Conservation (phyloP, 192 early-diverging fungal species). For the Endogone sp. region DNA sequence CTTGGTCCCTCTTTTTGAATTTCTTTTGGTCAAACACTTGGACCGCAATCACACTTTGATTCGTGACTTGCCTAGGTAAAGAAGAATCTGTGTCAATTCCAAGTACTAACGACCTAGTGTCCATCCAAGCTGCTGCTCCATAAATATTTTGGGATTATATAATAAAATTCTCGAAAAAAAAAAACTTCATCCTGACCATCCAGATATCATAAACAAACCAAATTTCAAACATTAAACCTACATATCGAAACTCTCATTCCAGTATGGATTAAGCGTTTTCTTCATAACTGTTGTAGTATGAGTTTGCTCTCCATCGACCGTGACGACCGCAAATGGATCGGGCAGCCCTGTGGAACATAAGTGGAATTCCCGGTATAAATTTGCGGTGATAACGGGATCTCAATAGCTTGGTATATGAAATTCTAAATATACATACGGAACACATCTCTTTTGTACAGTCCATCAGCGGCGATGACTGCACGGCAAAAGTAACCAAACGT, state of each 20-base stretch:
- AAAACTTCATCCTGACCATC: constrained; percentile 3
- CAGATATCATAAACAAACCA: no score
- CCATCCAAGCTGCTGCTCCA: not conserved
- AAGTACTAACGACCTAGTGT: not conserved
- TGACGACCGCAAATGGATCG: constrained; percentile 95
- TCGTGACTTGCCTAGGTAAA: constrained; percentile 52
- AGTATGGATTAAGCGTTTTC: constrained; percentile 92
- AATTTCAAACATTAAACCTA: no score
- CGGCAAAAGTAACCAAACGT: not conserved
- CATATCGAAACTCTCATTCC: constrained; percentile 90
- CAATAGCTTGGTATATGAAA: no score
- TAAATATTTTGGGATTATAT: not conserved
- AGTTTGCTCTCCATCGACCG: constrained; percentile 94
- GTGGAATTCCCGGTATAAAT: not conserved
- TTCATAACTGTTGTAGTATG: constrained; percentile 85
- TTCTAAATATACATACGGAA: constrained; percentile 81
- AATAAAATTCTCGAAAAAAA: constrained; percentile 9
- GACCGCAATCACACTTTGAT: constrained; percentile 73
- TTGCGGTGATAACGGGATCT: not conserved
- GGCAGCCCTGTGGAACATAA: constrained; percentile 55
- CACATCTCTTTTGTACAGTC: constrained; percentile 86
- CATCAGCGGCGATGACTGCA: constrained; percentile 85
- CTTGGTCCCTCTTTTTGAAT: constrained; percentile 84
- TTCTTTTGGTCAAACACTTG: constrained; percentile 97
- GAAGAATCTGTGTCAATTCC: not conserved